Evolutionary conservation across 495 filamentous ascomycete genomes (phyloP).

Genomic region (Parmelia sp.): DNA sequence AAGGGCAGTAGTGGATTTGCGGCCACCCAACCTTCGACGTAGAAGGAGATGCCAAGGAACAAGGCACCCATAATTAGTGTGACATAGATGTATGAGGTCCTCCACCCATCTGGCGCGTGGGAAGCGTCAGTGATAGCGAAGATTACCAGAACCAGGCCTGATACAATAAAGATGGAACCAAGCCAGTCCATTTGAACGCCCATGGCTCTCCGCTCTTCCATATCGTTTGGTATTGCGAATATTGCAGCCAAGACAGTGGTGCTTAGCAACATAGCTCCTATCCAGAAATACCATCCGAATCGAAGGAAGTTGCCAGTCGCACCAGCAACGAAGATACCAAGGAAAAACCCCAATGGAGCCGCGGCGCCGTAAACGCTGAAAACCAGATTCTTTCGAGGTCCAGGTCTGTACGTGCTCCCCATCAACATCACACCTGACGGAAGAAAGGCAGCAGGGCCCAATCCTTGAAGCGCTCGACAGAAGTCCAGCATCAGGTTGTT

Average conservation of each 20-base stretch:
- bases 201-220: constrained; percentile 39
- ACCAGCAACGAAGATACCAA: constrained; percentile 76
- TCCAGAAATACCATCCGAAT: constrained; percentile 79
- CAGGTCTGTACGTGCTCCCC: constrained; percentile 74
- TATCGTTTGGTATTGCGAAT: constrained; percentile 62
- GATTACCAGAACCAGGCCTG: constrained; percentile 63
- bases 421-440: constrained; percentile 74
- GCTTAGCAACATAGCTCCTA: constrained; percentile 53
- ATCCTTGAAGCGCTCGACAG: constrained; percentile 69
- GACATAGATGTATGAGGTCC: constrained; percentile 62
- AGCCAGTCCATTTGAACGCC: constrained; percentile 64
- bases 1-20: constrained; percentile 65
- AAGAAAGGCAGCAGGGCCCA: constrained; percentile 72
- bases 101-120: constrained; percentile 63
- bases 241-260: constrained; percentile 50
- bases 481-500: constrained; percentile 68
- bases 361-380: constrained; percentile 76
- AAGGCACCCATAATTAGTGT: constrained; percentile 55
- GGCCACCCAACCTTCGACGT: constrained; percentile 72
- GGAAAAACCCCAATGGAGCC: constrained; percentile 73
- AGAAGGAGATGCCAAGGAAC: constrained; percentile 51
- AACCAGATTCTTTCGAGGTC: constrained; percentile 77
- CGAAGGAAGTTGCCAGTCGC: constrained; percentile 54
- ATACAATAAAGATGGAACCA: constrained; percentile 57
- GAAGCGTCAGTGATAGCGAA: constrained; percentile 73